Percentiles rank a stretch among this genome's conserved stretches.
Conservation (phyloP, 495 filamentous ascomycete genomes). For the Polyplosphaeria fusca region DNA sequence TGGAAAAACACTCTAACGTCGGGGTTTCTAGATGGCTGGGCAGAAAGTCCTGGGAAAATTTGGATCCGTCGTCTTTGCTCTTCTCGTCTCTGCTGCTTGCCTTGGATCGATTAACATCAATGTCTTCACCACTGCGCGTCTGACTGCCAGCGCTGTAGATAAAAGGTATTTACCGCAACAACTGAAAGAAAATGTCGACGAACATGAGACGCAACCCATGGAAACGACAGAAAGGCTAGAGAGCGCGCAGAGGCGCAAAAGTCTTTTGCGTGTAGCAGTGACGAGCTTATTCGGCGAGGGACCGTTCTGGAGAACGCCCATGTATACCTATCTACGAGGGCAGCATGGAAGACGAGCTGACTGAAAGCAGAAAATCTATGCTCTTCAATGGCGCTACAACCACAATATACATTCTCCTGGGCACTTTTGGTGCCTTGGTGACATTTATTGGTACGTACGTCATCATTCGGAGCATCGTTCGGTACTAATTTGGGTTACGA, state of each 20-base stretch:
- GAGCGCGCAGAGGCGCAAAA: not conserved
- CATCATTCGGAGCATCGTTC: too few species aligned
- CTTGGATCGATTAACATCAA: conserved; percentile 27
- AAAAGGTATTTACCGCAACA: too few species aligned
- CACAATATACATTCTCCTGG: conserved; percentile 21
- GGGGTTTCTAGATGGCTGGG: conserved; percentile 5
- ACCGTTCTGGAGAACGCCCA: not conserved
- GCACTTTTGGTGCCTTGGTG: conserved; percentile 20
- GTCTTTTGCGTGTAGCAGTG: too few species aligned
- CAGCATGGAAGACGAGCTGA: too few species aligned
- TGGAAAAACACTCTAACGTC: too few species aligned
- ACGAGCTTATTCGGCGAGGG: not conserved
- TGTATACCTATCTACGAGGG: not conserved
- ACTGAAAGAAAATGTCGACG: conserved; percentile 20
- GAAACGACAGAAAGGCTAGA: not conserved
- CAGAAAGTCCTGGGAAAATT: conserved; percentile 9
- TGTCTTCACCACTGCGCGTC: conserved; percentile 20
- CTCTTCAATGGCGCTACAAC: conserved; percentile 10
- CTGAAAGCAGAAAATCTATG: too few species aligned
- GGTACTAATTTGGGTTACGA: too few species aligned
- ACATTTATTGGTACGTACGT: conserved; percentile 31
- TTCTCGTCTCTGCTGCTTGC: conserved; percentile 25
- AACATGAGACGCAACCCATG: conserved; percentile 18
- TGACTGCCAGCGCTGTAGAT: conserved; percentile 21
- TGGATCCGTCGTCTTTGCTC: conserved; percentile 16